Base-by-base conservation (phyloP, 1,284 basidiomycete genomes). In the Apiotrichum sp. region DNA sequence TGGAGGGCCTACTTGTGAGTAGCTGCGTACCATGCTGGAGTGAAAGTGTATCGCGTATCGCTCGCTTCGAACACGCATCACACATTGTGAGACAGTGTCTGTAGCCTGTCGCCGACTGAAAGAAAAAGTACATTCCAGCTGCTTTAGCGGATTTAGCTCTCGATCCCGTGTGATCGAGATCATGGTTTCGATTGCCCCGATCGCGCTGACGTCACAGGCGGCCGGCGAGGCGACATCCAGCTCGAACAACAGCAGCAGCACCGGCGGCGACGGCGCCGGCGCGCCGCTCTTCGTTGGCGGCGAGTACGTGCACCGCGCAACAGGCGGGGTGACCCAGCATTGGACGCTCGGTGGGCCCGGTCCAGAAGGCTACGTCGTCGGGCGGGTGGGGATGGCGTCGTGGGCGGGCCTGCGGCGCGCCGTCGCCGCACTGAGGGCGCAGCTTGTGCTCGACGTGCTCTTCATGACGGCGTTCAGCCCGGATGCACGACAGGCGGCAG, bases 291-390 rank as follows among this genome's bases (percentile, higher is more conserved):
- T 70, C 61, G 69, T 70, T 44, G 55, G 55, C n/a, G 44, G 59
- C 4, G 57, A 58, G 32, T 73, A 70, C 41, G 59, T 64, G 3
- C 65, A 68, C 22, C 22, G 22, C 22, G 22, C 22, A 22, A 22
- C 22, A 22, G 22, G 22, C 22, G 22, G 22, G 22, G 22, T 22
- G 22, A 22, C 22, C 22, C 72, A 74, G 59, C 61, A 65, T 34
- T 73, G 70, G 71, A 64, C 63, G 3, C 65, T 71, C 36, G 63
- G 61, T 3, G 56, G 57, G 10, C 67, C 70, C 5, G 70, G 72
- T 3, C 69, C 70, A 1, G 64, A 63, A 7, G 72, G 66, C 10
- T 71, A 63, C 45, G 59, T 74, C 2, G 54, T 74, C 3, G 68
- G 68, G 6, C 58, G 70, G 8, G 47, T 70, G 6, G 69, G 62